Evolutionary conservation across 805 yeast genomes (phyloP), one percentile per base, ranked within the genome.

Genomic region (Zygotorulaspora sp.): DNA sequence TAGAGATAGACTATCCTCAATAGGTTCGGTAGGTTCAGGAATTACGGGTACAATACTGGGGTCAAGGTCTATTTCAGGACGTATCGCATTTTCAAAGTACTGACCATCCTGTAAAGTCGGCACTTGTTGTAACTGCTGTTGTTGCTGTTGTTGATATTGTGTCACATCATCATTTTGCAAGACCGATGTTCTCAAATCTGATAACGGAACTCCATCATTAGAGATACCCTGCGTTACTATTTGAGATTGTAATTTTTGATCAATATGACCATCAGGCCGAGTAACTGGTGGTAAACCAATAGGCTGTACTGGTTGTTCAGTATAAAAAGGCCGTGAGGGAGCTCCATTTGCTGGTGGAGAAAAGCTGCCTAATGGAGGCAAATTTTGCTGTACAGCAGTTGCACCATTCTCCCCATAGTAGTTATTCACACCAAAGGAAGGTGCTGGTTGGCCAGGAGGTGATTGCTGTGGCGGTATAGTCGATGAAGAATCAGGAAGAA

Each of bases 11-110:
- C 70, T 64, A 40, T 68, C 72, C 62, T 52, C 78, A 63, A 40
- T 77, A 49, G 64, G 78, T 59, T 45, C 80, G 12, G 82, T 75
- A 2, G 96, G 95, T 55, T 87, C 94, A 1, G 95, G 95, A 16
- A 83, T 72, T 11, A 87, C 85, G 1, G 96, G 90, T 3, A 87
- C 80, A 38, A 88, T 68, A 8, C 89, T 78, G 2, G 95, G 89
- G 44, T 61, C 55, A 52, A 70, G 57, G 51, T 72, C 70, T 38
- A 55, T 46, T 52, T 69, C 64, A 35, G 66, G 67, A 43, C 72
- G 67, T 5, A 62, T 54, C 3, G 59, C 48, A 15, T 35, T 43
- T 23, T 53, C 58, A 21, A 35, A 40, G 22, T 46, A 51, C 32
- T 41, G 42, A 24, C 39, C 38, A 13, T 40, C 46, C 16, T 37